Evolutionary conservation across 2,329 filamentous ascomycete genomes (phyloP), one percentile per base, ranked within the genome.

Genomic region (Sporothrix euskadiensis): DNA sequence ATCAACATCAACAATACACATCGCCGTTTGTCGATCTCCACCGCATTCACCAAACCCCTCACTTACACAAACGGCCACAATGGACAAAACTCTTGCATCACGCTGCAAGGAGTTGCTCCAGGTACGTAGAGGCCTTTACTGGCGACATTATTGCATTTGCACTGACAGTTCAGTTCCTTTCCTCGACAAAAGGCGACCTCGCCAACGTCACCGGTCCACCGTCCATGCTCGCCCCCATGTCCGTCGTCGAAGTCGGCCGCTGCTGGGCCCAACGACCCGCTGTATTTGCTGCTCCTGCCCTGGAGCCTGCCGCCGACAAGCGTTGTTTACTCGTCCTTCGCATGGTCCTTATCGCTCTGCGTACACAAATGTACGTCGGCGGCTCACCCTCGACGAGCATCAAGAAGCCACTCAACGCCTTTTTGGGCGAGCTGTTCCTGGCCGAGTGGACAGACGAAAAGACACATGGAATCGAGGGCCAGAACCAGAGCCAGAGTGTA

Each of bases 401-500:
- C 78, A 85, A 85, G 78, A 87, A 87, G 76, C 85, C 85, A 1
- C 81, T 87, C 7, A 87, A 87, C 73, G 85, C 85, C 7, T 87
- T 87, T 69, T 79, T 87, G 0, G 85, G 85, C 19, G 85, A 87
- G 78, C 74, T 87, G 0, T 87, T 87, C 75, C 75, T 87, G 1
- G 83, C 83, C 0, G 79, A 78, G 0, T 84, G 83, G 82, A 73
- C 66, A 19, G 69, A 69, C 47, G 63, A 71, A 14, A 63, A 68
- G 79, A 76, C 0, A 80, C 83, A 30, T 72, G 75, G 19, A 69
- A 77, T 26, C 59, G 72, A 30, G 26, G 56, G 32, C 69, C 70
- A 59, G 1, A 56, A 61, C 8, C 69, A 70, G 39, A 69, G 44
- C 56, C 32, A 14, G 8, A 70, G 65, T 63, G 78, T 77, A 1